Evolutionary conservation across 768 basidiomycete genomes (phyloP).

Genomic region (Peribolospora kevripleyi): DNA sequence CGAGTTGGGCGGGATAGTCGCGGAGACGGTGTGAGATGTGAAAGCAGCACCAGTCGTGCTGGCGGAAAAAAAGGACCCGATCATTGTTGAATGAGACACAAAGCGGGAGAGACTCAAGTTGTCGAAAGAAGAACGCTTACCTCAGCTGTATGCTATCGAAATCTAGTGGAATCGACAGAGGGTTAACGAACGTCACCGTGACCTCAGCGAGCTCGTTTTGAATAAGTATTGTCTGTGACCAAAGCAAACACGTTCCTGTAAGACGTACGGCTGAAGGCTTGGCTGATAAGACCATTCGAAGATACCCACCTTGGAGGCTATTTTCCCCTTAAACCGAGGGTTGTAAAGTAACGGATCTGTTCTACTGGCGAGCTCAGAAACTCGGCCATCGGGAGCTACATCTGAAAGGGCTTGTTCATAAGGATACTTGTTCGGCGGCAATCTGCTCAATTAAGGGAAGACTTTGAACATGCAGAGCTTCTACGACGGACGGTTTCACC

Average conservation of each 20-base stretch:
- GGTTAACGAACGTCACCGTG: slow-evolving; percentile 62
- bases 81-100: neutral
- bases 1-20: slow-evolving; percentile 47
- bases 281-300: neutral
- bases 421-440: slow-evolving; percentile 44
- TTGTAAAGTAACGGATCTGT: slow-evolving; percentile 80
- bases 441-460: slow-evolving; percentile 23
- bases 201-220: slow-evolving; percentile 67
- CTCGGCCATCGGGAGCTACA: neutral
- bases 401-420: slow-evolving; percentile 36
- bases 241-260: slow-evolving; percentile 1
- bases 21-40: slow-evolving; percentile 36
- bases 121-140: slow-evolving; percentile 22
- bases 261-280: neutral
- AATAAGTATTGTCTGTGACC: slow-evolving; percentile 43
- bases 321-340: slow-evolving; percentile 35
- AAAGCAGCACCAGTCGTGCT: slow-evolving; percentile 66
- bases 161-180: slow-evolving; percentile 77
- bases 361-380: slow-evolving; percentile 20
- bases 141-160: slow-evolving; percentile 56
- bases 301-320: slow-evolving; percentile 31
- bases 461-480: neutral
- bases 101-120: neutral
- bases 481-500: neutral
- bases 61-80: neutral